phyloP scores from a whole-genome alignment of 345 rosid genomes.

The Noccaea caerulescens region DNA sequence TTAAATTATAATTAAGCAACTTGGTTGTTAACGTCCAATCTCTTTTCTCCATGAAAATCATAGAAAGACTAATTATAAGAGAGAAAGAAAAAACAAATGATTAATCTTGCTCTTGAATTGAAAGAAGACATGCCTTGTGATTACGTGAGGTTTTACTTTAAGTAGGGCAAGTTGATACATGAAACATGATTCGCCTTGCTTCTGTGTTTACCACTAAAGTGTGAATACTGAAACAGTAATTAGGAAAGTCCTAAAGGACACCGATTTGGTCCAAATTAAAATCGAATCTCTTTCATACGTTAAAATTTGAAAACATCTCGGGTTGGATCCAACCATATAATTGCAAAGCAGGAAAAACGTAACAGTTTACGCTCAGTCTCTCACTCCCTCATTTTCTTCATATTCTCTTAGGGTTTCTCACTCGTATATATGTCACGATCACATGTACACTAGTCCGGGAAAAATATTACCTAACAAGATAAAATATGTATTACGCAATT shows the following conservation, averaged over 20 bases:
- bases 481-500: background rate
- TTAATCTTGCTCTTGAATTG: constrained; percentile 21
- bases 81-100: constrained; percentile 14
- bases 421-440: too few species aligned
- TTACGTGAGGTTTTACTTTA: constrained; percentile 22
- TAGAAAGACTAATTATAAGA: background rate
- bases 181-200: constrained; percentile 12
- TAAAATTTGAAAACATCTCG: too few species aligned
- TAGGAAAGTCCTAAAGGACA: background rate
- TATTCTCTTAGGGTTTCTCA: background rate
- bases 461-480: background rate
- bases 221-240: background rate
- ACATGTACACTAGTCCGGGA: background rate
- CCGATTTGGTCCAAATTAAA: background rate
- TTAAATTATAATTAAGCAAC: constrained; percentile 24
- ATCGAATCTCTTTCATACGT: too few species aligned
- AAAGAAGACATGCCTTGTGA: constrained; percentile 39
- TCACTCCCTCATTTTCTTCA: background rate
- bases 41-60: constrained; percentile 18
- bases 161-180: constrained; percentile 27
- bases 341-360: too few species aligned
- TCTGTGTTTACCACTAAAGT: constrained; percentile 32
- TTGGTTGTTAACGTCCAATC: constrained; percentile 28
- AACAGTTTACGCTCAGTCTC: too few species aligned
- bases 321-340: too few species aligned